Base-by-base conservation (phyloP, 1,139 yeast species). In the Candida sojae region DNA sequence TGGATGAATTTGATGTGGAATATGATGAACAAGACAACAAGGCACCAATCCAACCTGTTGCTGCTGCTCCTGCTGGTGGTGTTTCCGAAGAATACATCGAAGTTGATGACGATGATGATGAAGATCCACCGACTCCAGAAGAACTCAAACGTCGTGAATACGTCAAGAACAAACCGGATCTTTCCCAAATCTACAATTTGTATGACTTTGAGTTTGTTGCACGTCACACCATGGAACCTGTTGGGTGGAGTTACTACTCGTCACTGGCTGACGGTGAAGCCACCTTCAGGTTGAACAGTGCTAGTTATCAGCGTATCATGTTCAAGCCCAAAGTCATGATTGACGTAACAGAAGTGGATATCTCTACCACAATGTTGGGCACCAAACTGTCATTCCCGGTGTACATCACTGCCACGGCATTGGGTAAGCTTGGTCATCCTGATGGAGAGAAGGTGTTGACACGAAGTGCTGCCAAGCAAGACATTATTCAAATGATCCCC, bases 241-340 rank as follows among this genome's bases (percentile, higher is more conserved):
- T 84, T 12, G 97, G 95, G 0, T 88, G 97, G 93, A 93, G 92
- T 10, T 92, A 92, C 67, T 92, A 90, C 64, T 86, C 96, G 2
- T 85, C 95, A 35, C 98, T 96, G 7, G 80, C 96, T 39, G 97
- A 92, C 64, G 98, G 92, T 66, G 98, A 92, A 69, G 83, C 92
- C 56, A 80, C 96, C 2, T 66, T 89, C 63, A 78, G 98, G 55
- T 96, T 91, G 61, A 92, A 92, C 69, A 97, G 91, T 63, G 75
- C 84, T 51, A 92, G 96, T 4, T 92, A 83, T 69, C 96, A 89
- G 59, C 77, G 96, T 47, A 79, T 91, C 46, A 90, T 86, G 70
- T 92, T 92, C 75, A 84, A 86, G 55, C 98, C 98, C 23, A 75
- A 81, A 49, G 75, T 91, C 10, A 73, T 92, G 52, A 88, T 90